Conservation (phyloP, 768 basidiomycete genomes). For the Suillus luteus region DNA sequence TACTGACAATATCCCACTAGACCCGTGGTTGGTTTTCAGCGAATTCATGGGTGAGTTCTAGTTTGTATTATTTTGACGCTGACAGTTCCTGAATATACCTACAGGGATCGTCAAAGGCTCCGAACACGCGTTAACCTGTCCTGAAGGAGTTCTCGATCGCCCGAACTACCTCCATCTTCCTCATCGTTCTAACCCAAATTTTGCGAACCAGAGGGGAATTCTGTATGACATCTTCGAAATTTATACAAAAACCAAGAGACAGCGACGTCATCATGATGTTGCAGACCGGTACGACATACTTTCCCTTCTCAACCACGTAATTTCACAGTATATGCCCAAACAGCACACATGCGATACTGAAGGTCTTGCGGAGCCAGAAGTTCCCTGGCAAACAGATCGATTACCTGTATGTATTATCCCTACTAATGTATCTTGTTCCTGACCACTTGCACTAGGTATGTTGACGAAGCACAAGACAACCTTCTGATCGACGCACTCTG, state of each 20-base stretch:
- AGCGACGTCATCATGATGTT: constrained; percentile 48
- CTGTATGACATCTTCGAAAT: constrained; percentile 56
- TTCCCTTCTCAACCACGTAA: not conserved
- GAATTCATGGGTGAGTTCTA: constrained; percentile 59
- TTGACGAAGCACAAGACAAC: constrained; percentile 77
- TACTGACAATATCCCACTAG: constrained; percentile 34
- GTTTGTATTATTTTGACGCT: not conserved
- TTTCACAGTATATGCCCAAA: constrained; percentile 2
- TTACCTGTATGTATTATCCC: constrained; percentile 46
- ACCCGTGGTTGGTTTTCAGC: constrained; percentile 61
- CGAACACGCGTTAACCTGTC: constrained; percentile 44
- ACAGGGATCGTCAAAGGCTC: constrained; percentile 70
- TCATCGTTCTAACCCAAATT: constrained; percentile 52
- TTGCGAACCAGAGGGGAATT: constrained; percentile 47
- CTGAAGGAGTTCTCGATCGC: constrained; percentile 43
- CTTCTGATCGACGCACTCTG: constrained; percentile 63
- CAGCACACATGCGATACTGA: constrained; percentile 56
- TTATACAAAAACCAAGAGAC: constrained; percentile 50
- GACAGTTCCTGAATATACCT: not conserved
- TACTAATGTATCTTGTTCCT: not conserved
- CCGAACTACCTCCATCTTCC: constrained; percentile 50
- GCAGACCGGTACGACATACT: constrained; percentile 53
- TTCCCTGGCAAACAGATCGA: constrained; percentile 47
- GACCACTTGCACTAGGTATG: constrained; percentile 46
- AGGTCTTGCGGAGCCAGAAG: constrained; percentile 25